Evolutionary conservation across 768 basidiomycete species (phyloP).

Genomic region (Tulasnella sp.): DNA sequence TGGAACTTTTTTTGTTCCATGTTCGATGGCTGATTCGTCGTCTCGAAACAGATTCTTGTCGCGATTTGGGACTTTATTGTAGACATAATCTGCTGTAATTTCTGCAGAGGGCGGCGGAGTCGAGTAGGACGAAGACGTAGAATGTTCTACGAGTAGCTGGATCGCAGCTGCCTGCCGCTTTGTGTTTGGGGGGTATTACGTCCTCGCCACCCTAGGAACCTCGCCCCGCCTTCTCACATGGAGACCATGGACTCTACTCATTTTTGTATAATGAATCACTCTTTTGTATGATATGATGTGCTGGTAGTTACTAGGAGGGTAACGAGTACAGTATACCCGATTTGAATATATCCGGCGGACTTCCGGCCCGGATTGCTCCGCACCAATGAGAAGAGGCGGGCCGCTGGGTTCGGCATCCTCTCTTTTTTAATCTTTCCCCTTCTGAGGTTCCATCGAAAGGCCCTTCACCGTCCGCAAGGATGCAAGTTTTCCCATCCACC

Average conservation of each 20-base stretch:
- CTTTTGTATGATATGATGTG: neutral
- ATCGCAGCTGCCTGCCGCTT: too few species aligned
- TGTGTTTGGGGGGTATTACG: too few species aligned
- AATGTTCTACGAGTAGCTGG: neutral
- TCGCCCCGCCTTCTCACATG: neutral
- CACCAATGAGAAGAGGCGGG: neutral
- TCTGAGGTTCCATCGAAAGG: neutral
- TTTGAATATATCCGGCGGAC: neutral
- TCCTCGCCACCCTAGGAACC: neutral
- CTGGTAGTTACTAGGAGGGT: neutral
- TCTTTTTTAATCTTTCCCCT: neutral
- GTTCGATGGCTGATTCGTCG: neutral
- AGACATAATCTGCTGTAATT: conserved; percentile 29
- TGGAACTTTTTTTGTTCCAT: neutral
- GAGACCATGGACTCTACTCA: neutral
- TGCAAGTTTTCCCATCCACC: neutral
- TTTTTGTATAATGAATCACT: neutral
- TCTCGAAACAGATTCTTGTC: conserved; percentile 11
- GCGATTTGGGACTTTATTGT: conserved; percentile 29
- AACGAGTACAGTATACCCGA: too few species aligned
- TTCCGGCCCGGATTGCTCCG: neutral
- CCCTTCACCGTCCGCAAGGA: neutral
- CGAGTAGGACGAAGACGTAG: neutral
- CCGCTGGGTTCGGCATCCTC: neutral
- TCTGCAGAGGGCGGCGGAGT: neutral